Evolutionary conservation across 1,284 basidiomycete genomes (phyloP), one percentile per base, ranked within the genome.

Genomic region (Exobasidium rhododendri): DNA sequence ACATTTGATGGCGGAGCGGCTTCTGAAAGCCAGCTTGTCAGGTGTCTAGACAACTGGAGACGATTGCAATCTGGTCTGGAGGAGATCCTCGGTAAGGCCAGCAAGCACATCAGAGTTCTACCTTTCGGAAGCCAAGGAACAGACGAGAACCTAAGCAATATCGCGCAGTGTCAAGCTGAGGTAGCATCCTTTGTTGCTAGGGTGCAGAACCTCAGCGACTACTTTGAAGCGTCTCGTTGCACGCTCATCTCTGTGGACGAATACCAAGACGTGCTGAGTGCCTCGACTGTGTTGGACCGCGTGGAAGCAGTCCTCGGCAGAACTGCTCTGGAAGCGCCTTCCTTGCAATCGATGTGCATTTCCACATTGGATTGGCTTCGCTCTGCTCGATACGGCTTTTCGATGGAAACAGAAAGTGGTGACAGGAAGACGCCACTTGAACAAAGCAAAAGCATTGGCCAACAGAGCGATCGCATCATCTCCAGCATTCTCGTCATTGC

Each of bases 401-500:
- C 35, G 17, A 7, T 40, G 17, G 20, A 50, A 50, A 4, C 4
- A 24, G 20, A 50, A 7, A 2, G 20, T 24, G n/a, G 26, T 2
- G n/a, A n/a, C n/a, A n/a, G n/a, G n/a, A n/a, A n/a, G n/a, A n/a
- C n/a, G n/a, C n/a, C n/a, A n/a, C n/a, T n/a, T n/a, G 20, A 3
- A 26, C 3, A 26, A 24, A 28, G 26, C 14, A 28, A 17, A 13
- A 24, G 4, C 5, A 26, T 50, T 28, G 47, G 47, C 47, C n/a
- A 50, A 50, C n/a, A 50, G 24, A 50, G 47, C 7, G 66, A 73
- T 62, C 45, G 52, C 1, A 47, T 79, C 40, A 63, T 78, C 43
- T 74, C 69, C n/a, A 71, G 71, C 0, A 64, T 79, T 4, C 55
- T 79, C 14, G 68, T 78, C 49, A 68, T 79, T 24, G 72, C 71